Conservation (phyloP, 2,329 filamentous ascomycete genomes). For the Trichophyton rubrum region DNA sequence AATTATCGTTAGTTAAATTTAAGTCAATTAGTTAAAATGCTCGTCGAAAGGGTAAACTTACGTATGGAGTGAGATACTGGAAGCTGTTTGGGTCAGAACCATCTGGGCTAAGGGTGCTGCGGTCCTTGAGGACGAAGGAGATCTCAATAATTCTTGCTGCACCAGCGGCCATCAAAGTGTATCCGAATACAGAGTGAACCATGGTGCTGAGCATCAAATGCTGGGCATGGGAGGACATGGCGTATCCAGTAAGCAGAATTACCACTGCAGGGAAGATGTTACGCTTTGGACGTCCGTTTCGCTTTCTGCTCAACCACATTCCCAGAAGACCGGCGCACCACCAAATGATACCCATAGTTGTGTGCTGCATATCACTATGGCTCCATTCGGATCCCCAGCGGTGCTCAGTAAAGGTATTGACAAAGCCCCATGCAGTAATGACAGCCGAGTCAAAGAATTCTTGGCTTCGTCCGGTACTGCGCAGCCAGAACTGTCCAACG, state of each 20-base stretch:
- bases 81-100: conserved; percentile 60
- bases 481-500: conserved; percentile 79
- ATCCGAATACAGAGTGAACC: conserved; percentile 82
- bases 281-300: conserved; percentile 72
- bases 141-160: conserved; percentile 79
- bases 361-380: conserved; percentile 91
- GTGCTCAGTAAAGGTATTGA: conserved; percentile 98
- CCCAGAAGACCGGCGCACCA: conserved; percentile 88
- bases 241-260: conserved; percentile 85
- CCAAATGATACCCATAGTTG: conserved; percentile 99
- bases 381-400: conserved; percentile 84
- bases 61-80: conserved; percentile 57
- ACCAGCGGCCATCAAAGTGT: conserved; percentile 86
- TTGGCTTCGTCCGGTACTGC: conserved; percentile 70
- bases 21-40: background rate
- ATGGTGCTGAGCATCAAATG: conserved; percentile 70
- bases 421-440: conserved; percentile 88
- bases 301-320: conserved; percentile 77
- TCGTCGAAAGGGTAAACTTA: conserved; percentile 36
- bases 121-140: conserved; percentile 70
- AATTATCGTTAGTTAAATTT: conserved; percentile 2
- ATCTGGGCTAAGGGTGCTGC: conserved; percentile 50
- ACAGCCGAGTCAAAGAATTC: conserved; percentile 92
- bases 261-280: conserved; percentile 91
- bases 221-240: conserved; percentile 87